Evolutionary conservation across 352 stramenopile genomes (phyloP), one percentile per base, ranked within the genome.

Genomic region (Phytophthora hybrid): DNA sequence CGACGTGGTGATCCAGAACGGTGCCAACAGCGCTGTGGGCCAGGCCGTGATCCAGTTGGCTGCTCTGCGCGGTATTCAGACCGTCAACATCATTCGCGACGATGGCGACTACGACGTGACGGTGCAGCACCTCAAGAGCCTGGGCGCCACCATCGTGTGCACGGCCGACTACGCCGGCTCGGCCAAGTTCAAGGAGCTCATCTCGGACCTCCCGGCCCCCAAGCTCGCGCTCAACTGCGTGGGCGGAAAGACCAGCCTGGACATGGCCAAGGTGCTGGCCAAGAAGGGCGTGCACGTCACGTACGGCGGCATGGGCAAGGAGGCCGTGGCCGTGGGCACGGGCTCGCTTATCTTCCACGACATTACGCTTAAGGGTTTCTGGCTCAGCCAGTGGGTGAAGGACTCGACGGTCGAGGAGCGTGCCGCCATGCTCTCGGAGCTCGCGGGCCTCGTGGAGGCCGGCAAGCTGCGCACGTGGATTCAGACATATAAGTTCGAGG

Each of bases 1-100:
- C 61, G 93, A 98, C 74, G 85, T 93, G 31, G 62, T 98, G 53
- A 97, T 97, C 71, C 93, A 98, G 79, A 98, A 97, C 79, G 93
- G 82, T 39, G 92, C 93, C 31, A 97, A 96, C 80, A 95, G 85
- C 66, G 78, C 90, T 13, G 92, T 97, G 23, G 93, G 93, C 61
- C 80, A 95, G 75, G 89, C 93, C 2, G 89, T 97, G 44, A 92
- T 97, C 67, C 93, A 98, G 75, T 76, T 97, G 68, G 90, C 91
- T n/a, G 83, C 82, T 47, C 76, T 94, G 60, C 90, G 91, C 52
- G 91, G 91, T 65, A 90, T 98, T 61, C 90, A 96, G 79, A 97
- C 91, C 56, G 93, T 98, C 72, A 98, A 97, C 76, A 82, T 98
- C 31, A 82, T 98, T 53, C 85, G 89, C 47, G 84, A 95, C 70